phyloP scores from a whole-genome alignment of 768 basidiomycete genomes.

The Mycena galericulata region DNA sequence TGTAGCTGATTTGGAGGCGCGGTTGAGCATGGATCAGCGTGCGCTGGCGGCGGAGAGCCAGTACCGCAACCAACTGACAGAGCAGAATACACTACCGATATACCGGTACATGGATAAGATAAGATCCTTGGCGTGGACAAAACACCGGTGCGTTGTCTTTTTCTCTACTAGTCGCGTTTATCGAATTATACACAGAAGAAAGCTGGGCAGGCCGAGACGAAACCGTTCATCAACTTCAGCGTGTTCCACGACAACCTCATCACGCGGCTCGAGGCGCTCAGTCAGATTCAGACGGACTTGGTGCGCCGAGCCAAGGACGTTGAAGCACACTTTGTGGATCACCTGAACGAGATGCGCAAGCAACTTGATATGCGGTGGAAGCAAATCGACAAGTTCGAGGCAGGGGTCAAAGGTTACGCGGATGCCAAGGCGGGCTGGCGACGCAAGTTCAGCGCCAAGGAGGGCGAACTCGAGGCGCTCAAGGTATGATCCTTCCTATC shows the following conservation, averaged over 20 bases:
- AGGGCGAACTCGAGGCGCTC: conserved; percentile 89
- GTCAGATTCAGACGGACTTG: conserved; percentile 87
- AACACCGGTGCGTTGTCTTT: conserved; percentile 71
- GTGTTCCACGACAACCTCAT: conserved; percentile 97
- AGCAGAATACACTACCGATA: conserved; percentile 91
- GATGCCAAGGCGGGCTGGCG: conserved; percentile 89
- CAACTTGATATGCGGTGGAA: conserved; percentile 91
- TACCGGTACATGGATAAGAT: conserved; percentile 97
- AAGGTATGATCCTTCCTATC: no score
- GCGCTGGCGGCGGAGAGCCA: conserved; percentile 78
- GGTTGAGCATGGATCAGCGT: conserved; percentile 86
- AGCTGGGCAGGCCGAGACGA: conserved; percentile 81
- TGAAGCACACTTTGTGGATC: conserved; percentile 79
- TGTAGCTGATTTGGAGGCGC: conserved; percentile 80
- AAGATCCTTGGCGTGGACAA: conserved; percentile 89
- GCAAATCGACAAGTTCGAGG: conserved; percentile 94
- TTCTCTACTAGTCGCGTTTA: conserved; percentile 6
- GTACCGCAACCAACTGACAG: conserved; percentile 92
- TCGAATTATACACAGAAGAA: conserved; percentile 68
- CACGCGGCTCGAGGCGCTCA: conserved; percentile 85
- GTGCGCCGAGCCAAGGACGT: conserved; percentile 87
- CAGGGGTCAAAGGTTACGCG: conserved; percentile 82
- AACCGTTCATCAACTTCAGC: conserved; percentile 93
- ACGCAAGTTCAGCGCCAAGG: conserved; percentile 81
- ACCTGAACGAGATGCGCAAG: conserved; percentile 82